These are phyloP conservation scores for Pichia sp. DNA, from an alignment of 1,139 yeast genomes.

Conservation along the genomic window DNA sequence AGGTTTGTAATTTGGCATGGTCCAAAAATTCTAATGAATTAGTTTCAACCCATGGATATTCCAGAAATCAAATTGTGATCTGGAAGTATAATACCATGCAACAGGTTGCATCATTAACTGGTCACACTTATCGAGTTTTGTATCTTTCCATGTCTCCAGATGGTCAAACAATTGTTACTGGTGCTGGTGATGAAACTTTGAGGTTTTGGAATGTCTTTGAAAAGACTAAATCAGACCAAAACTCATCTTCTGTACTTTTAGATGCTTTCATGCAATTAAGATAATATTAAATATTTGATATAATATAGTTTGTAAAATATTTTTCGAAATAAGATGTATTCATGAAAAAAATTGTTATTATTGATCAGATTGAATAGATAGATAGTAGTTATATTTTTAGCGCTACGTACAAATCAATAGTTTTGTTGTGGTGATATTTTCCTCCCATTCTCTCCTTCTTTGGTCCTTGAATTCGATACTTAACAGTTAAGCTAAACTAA, in stretches of 20 bases:
- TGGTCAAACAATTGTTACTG: constrained; percentile 96
- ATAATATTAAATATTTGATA: neutral
- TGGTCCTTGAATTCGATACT: no score
- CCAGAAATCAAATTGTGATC: constrained; percentile 81
- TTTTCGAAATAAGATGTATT: neutral
- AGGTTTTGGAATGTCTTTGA: constrained; percentile 92
- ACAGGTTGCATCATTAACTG: constrained; percentile 87
- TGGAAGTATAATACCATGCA: constrained; percentile 94
- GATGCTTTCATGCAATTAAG: constrained; percentile 65
- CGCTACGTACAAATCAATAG: no score
- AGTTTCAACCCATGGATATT: constrained; percentile 92
- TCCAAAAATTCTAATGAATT: constrained; percentile 85
- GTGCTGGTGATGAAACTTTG: constrained; percentile 96
- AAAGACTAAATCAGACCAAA: constrained; percentile 53
- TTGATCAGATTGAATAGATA: no score
- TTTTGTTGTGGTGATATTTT: no score
- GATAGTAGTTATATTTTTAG: no score
- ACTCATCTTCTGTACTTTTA: constrained; percentile 57
- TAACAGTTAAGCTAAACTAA: neutral
- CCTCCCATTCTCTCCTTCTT: no score
- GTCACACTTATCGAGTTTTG: constrained; percentile 88
- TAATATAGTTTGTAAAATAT: neutral
- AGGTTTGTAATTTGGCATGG: constrained; percentile 93
- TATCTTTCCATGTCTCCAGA: constrained; percentile 92
- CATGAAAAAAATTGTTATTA: neutral